phyloP scores from a whole-genome alignment of 768 basidiomycete genomes.

The Phlebiopsis flavidoalba region DNA sequence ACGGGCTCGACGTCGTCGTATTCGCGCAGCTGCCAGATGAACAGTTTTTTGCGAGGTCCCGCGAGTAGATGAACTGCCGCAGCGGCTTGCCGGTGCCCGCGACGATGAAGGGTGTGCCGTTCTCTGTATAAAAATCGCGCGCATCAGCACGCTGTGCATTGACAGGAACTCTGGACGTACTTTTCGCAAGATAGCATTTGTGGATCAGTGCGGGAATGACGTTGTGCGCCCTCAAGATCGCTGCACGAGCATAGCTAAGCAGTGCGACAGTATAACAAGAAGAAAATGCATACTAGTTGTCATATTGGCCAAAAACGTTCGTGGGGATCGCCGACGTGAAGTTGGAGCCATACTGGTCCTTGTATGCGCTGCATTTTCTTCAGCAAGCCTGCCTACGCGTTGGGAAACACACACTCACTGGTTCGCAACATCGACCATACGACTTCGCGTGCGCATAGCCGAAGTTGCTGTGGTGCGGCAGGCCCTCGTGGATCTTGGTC shows the following conservation, averaged over 20 bases:
- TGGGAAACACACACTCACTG: slow-evolving; percentile 47
- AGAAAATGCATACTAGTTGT: slow-evolving; percentile 69
- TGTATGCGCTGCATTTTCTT: slow-evolving; percentile 66
- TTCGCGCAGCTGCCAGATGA: slow-evolving; percentile 88
- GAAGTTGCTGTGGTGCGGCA: slow-evolving; percentile 92
- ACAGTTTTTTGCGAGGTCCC: slow-evolving; percentile 90
- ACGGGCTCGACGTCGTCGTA: slow-evolving; percentile 92
- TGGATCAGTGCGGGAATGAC: slow-evolving; percentile 94
- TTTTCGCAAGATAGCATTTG: slow-evolving; percentile 88
- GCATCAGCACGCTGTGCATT: not conserved
- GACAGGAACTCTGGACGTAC: slow-evolving; percentile 35
- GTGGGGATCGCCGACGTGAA: slow-evolving; percentile 97
- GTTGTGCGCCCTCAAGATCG: slow-evolving; percentile 84
- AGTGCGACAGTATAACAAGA: not conserved
- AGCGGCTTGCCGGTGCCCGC: slow-evolving; percentile 87
- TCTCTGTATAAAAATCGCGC: slow-evolving; percentile 39
- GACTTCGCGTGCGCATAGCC: slow-evolving; percentile 95
- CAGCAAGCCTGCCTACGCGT: not conserved
- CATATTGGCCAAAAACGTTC: slow-evolving; percentile 92
- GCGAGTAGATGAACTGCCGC: slow-evolving; percentile 97
- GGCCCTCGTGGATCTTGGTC: slow-evolving; percentile 86
- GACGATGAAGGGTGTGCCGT: slow-evolving; percentile 82
- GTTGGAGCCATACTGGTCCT: slow-evolving; percentile 91
- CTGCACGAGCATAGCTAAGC: slow-evolving; percentile 29
- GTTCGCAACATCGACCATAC: slow-evolving; percentile 93